Conservation (phyloP, 1,139 yeast genomes). For the Diutina siamensis region DNA sequence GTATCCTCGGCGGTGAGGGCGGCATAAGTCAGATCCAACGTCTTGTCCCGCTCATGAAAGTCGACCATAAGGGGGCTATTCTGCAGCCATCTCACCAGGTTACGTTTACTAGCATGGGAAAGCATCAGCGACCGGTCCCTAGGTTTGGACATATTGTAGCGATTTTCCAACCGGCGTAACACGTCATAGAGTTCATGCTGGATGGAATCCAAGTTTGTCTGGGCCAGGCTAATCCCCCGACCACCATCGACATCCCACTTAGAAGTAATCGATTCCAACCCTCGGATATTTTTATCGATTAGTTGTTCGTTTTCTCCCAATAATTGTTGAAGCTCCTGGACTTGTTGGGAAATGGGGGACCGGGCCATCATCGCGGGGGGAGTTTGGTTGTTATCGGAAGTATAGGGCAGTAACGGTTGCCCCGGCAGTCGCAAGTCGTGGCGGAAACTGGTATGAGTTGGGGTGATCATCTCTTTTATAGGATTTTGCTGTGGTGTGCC, state of each 20-base stretch:
- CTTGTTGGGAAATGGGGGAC: neutral
- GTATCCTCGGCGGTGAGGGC: neutral
- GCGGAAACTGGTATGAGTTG: neutral
- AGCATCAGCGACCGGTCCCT: neutral
- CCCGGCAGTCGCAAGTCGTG: slow-evolving; percentile 4
- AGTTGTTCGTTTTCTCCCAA: neutral
- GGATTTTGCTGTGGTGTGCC: neutral
- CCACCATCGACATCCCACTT: neutral
- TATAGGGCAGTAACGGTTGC: neutral
- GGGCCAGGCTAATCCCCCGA: neutral
- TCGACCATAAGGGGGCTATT: neutral
- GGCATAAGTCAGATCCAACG: slow-evolving; percentile 2
- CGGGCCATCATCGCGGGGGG: neutral
- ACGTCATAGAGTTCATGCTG: neutral
- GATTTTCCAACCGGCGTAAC: neutral
- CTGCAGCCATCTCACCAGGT: neutral
- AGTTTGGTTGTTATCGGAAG: neutral
- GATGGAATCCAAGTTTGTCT: neutral
- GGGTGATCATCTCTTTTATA: neutral
- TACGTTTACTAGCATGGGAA: neutral
- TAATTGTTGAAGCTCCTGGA: neutral
- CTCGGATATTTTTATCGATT: neutral
- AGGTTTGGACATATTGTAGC: neutral
- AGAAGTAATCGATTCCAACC: neutral
- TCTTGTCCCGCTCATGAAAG: neutral